Evolutionary conservation across 306 rosid species (phyloP).

Genomic region (Luffa acutangula): DNA sequence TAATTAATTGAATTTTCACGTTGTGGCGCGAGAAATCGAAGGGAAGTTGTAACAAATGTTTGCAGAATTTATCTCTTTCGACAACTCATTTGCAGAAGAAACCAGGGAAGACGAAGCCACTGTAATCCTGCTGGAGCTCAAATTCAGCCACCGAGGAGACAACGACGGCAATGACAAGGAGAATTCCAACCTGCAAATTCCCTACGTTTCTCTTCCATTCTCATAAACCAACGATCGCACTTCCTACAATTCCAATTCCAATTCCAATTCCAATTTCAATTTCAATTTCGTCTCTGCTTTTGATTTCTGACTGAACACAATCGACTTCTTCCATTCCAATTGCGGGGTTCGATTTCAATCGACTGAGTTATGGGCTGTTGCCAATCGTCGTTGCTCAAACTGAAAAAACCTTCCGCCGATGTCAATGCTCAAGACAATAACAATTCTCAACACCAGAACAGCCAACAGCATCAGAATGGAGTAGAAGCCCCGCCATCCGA

Average conservation of each 20-base stretch:
- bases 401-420: background rate
- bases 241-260: background rate
- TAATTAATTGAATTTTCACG: background rate
- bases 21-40: background rate
- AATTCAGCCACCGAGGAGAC: background rate
- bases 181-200: background rate
- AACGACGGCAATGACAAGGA: background rate
- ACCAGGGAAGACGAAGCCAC: background rate
- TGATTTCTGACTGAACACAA: background rate
- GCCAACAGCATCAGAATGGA: slow-evolving; percentile 19
- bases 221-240: background rate
- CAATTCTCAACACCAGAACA: background rate
- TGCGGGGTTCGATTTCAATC: background rate
- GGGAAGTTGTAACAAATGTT: background rate
- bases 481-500: slow-evolving; percentile 3
- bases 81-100: slow-evolving; percentile 5
- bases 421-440: no score
- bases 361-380: slow-evolving; percentile 13
- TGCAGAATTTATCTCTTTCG: background rate
- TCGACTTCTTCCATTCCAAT: no score
- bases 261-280: background rate
- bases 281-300: background rate
- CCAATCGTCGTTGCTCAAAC: background rate
- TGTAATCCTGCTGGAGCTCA: background rate
- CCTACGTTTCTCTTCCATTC: background rate